These are phyloP conservation scores for Pseudoscleropodium purum DNA, from an alignment of 225 moss, liverwort and hornwort genomes.

Conservation along the genomic window DNA sequence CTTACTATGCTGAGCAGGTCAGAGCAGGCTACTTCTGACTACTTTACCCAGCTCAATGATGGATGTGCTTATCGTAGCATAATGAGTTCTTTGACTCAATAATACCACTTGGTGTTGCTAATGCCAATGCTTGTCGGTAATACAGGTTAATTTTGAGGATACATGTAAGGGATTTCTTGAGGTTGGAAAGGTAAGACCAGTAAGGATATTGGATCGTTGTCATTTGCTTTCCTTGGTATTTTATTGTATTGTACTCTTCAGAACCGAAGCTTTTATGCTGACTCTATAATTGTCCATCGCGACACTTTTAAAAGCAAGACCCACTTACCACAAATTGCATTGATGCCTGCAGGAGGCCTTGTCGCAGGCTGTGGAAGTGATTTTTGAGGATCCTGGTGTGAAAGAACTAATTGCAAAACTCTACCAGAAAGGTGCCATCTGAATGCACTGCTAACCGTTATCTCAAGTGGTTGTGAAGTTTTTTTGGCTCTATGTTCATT, in stretches of 20 bases:
- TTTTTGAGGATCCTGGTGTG: constrained; percentile 99
- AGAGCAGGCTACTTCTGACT: background rate
- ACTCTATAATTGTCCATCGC: background rate
- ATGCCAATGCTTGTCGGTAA: background rate
- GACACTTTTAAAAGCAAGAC: background rate
- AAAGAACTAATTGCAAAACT: constrained; percentile 94
- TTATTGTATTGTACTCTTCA: background rate
- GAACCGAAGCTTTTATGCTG: background rate
- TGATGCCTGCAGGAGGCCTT: constrained; percentile 65
- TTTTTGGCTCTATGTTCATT: background rate
- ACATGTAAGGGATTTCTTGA: constrained; percentile 98
- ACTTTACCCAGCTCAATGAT: background rate
- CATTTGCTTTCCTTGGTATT: background rate
- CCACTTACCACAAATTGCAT: background rate
- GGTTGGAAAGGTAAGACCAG: constrained; percentile 77
- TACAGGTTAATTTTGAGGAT: constrained; percentile 99
- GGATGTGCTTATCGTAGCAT: background rate
- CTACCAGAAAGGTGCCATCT: constrained; percentile 72
- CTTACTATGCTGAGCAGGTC: constrained; percentile 98
- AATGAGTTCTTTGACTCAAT: background rate
- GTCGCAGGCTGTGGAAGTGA: constrained; percentile 88
- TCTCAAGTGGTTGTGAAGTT: background rate
- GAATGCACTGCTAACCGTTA: background rate
- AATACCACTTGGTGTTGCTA: background rate
- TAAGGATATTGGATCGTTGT: background rate